phyloP scores from a whole-genome alignment of 1,284 basidiomycete genomes.

The Ceratobasidium sp. region DNA sequence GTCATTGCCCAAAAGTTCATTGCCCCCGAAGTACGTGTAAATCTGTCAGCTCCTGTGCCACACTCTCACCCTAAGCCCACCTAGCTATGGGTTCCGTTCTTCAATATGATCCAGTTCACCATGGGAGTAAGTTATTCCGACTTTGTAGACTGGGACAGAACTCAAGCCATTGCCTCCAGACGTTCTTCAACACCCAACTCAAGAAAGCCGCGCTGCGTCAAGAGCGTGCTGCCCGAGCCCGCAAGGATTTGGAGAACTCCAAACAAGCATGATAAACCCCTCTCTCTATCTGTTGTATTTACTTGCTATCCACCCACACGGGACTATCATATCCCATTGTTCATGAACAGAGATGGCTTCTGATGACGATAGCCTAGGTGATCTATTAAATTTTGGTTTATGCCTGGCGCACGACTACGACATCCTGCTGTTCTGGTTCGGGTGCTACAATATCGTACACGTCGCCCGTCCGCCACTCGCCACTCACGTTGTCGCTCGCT shows the following conservation, averaged over 20 bases:
- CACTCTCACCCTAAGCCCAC: constrained; percentile 1
- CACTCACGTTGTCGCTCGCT: constrained; percentile 9
- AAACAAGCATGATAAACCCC: constrained; percentile 4
- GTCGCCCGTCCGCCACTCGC: constrained; percentile 21
- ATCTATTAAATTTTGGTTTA: constrained; percentile 9
- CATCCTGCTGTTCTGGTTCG: not conserved
- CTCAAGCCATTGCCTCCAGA: constrained; percentile 52
- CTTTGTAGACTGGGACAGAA: not conserved
- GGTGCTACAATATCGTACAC: not conserved
- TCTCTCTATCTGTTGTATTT: constrained; percentile 13
- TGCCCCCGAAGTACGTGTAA: constrained; percentile 62
- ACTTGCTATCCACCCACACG: not conserved
- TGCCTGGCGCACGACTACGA: not conserved
- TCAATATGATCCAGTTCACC: constrained; percentile 70
- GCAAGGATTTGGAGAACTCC: constrained; percentile 32
- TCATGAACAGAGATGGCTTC: not conserved
- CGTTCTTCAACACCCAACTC: constrained; percentile 71
- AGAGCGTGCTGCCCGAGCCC: constrained; percentile 22
- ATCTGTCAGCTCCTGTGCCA: not conserved
- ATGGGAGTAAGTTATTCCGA: constrained; percentile 59
- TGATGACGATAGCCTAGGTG: not conserved
- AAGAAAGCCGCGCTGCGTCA: constrained; percentile 61
- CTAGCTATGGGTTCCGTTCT: constrained; percentile 77
- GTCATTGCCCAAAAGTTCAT: constrained; percentile 77
- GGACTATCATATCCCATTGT: not conserved